Evolutionary conservation across 805 yeast species (phyloP).

Genomic region (Metschnikowia hibisci): DNA sequence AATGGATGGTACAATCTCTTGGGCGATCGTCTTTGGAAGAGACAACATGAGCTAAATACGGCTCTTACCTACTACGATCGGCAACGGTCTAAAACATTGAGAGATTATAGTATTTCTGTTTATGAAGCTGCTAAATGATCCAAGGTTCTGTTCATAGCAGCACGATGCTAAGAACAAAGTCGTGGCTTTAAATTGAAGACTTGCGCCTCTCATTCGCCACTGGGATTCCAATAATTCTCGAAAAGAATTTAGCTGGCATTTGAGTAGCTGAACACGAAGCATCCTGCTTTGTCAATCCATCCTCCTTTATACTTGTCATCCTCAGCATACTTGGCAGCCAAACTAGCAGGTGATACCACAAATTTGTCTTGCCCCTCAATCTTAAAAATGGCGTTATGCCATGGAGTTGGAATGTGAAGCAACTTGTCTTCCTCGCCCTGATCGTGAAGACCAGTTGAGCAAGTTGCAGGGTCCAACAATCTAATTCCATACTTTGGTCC

Average conservation of each 20-base stretch:
- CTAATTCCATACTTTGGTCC: constrained; percentile 61
- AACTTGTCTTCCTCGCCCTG: constrained; percentile 40
- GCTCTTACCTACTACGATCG: constrained; percentile 27
- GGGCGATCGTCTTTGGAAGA: constrained; percentile 30
- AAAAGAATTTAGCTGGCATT: not conserved
- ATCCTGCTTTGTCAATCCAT: constrained; percentile 15
- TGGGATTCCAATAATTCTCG: too few species aligned
- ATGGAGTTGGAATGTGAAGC: constrained; percentile 63
- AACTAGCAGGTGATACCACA: constrained; percentile 15
- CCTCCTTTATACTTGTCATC: constrained; percentile 16
- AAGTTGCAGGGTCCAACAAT: constrained; percentile 40
- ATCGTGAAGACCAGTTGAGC: constrained; percentile 45
- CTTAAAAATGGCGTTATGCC: constrained; percentile 56
- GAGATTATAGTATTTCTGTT: constrained; percentile 34
- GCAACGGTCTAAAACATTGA: constrained; percentile 27
- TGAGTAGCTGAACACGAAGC: constrained; percentile 8
- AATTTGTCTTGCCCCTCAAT: constrained; percentile 32
- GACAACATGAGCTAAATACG: constrained; percentile 31
- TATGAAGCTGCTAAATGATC: constrained; percentile 17
- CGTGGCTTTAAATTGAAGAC: too few species aligned
- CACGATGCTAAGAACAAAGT: too few species aligned
- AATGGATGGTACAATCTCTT: constrained; percentile 45
- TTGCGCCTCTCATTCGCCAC: too few species aligned
- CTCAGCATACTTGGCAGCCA: constrained; percentile 10
- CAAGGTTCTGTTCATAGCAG: too few species aligned